These are phyloP conservation scores for Syzygium jambos DNA, from an alignment of 345 rosid species.

Conservation along the genomic window DNA sequence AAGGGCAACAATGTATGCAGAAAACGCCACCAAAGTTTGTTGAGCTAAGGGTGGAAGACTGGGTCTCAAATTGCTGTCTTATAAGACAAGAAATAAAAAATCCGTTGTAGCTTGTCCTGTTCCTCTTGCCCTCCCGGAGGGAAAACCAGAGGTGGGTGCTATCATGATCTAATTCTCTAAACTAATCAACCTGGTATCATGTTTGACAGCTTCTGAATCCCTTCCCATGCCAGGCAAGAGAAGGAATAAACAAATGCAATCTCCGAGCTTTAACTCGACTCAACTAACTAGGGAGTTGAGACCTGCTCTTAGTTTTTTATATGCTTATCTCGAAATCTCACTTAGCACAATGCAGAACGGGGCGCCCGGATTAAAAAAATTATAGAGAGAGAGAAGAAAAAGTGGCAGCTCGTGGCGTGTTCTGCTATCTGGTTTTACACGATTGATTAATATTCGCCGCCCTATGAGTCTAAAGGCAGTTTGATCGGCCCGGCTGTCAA, in stretches of 20 bases:
- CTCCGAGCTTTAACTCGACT: neutral
- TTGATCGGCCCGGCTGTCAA: neutral
- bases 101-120: neutral
- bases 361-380: neutral
- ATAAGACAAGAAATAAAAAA: neutral
- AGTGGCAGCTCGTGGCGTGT: neutral
- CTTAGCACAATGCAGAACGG: neutral
- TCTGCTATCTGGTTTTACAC: neutral
- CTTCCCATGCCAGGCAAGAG: neutral
- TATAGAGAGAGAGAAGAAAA: neutral
- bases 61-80: neutral
- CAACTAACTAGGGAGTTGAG: neutral
- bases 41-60: constrained; percentile 14
- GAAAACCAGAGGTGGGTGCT: neutral
- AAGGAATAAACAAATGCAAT: neutral
- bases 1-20: neutral
- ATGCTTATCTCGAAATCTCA: neutral
- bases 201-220: neutral
- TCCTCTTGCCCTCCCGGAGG: neutral
- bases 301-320: neutral
- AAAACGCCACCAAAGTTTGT: constrained; percentile 2
- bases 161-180: neutral
- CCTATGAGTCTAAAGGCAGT: neutral
- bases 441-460: neutral
- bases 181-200: neutral